Evolutionary conservation across 768 basidiomycete species (phyloP), one percentile per base, ranked within the genome.

Genomic region (Basidioascus undulatus): DNA sequence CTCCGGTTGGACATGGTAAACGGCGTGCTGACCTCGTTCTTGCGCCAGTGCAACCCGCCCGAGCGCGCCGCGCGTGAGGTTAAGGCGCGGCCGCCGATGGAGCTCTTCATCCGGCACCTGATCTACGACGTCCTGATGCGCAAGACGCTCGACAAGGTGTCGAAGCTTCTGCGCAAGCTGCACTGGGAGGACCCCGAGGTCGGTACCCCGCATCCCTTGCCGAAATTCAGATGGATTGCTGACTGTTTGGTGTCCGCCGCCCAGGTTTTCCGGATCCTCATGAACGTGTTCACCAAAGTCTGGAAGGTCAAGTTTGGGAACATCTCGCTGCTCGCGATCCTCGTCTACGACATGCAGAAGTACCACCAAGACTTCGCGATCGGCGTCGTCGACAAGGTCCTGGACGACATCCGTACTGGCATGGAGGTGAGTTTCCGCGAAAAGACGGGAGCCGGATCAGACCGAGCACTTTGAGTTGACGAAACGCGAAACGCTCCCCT

Each of bases 271-370:
- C 65, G 65, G 21, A 69, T 68, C 19, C 64, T 96, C 6, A 73
- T 76, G 61, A 80, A 81, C 54, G 71, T 81, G 31, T 98, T 98
- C 61, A 81, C 80, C n/a, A 89, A 92, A 52, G 79, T 89, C 3
- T 92, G 89, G 86, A 96, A 96, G 56, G 70, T 94, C 60, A 89
- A 84, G 53, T 96, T 76, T 54, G 67, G 74, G 44, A 89, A 81
- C 52, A 71, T 98, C 50, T 69, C 74, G 42, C 65, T 92, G 23
- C 64, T 96, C 37, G 87, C 92, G 10, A 89, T 92, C 71, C 63
- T 96, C 44, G 77, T 87, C 3, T 87, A 87, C 53, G 92, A 96
- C 54, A 64, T 98, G 34, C 82, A 87, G 54, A 70, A 83, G 21
- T 92, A 89, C 57, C 82, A 82, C 48, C 76, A 86, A 9, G 72